phyloP scores from a whole-genome alignment of 2,329 filamentous ascomycete species.

The Colletotrichum sp. region DNA sequence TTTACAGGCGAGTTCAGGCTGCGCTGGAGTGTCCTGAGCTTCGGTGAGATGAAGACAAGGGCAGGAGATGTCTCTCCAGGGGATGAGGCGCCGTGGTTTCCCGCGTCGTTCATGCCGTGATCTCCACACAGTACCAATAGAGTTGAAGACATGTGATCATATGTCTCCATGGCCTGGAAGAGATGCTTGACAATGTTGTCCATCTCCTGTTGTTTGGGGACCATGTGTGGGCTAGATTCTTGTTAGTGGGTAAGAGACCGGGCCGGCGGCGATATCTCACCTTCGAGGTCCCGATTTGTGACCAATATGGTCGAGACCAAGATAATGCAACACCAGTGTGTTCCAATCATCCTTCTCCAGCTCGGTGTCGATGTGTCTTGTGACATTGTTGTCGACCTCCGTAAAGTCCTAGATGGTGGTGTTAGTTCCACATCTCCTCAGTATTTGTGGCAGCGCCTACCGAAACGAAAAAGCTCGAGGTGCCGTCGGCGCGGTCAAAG shows the following conservation, averaged over 20 bases:
- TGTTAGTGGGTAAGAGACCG: neutral
- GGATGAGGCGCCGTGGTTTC: slow-evolving; percentile 94
- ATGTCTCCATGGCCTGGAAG: slow-evolving; percentile 74
- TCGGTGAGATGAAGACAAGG: slow-evolving; percentile 88
- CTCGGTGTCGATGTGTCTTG: slow-evolving; percentile 82
- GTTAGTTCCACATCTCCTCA: slow-evolving; percentile 22
- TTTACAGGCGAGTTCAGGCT: slow-evolving; percentile 56
- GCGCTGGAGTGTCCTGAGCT: slow-evolving; percentile 64
- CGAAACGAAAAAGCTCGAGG: slow-evolving; percentile 97
- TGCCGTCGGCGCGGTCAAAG: slow-evolving; percentile 88
- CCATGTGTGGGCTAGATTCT: slow-evolving; percentile 77
- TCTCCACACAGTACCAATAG: slow-evolving; percentile 89
- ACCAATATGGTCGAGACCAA: slow-evolving; percentile 95
- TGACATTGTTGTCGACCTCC: slow-evolving; percentile 97
- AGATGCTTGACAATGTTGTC: slow-evolving; percentile 79
- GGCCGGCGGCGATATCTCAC: slow-evolving; percentile 42
- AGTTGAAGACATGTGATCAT: slow-evolving; percentile 76
- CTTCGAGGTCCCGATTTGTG: slow-evolving; percentile 92
- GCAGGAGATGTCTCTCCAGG: slow-evolving; percentile 94
- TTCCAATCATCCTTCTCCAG: slow-evolving; percentile 84
- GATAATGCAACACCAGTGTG: slow-evolving; percentile 91
- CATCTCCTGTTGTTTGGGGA: slow-evolving; percentile 94
- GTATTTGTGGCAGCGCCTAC: slow-evolving; percentile 58
- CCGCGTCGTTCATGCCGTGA: slow-evolving; percentile 99
- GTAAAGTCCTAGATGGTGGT: slow-evolving; percentile 77